Evolutionary conservation across 768 basidiomycete species (phyloP), one percentile per base, ranked within the genome.

Genomic region (Amanita rimosa): DNA sequence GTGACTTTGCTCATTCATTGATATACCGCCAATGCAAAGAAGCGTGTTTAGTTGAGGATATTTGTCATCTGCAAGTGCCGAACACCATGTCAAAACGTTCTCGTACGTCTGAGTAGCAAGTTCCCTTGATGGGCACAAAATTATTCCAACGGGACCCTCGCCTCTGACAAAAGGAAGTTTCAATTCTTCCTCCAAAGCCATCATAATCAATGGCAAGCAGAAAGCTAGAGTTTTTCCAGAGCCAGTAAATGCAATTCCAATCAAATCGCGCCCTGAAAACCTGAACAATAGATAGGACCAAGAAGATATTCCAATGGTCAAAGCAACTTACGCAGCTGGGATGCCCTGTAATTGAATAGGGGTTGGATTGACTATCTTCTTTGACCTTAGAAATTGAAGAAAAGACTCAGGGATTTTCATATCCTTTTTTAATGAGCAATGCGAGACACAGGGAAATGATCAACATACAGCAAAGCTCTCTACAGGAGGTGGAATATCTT

Each of bases 201-300:
- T 72, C 96, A 99, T 98, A 55, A 98, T 93, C 21, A 97, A 72
- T 2, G 96, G 96, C n/a, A 99, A 71, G 55, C 92, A 95, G 67
- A 99, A 99, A 0, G 94, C 85, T n/a, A 99, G 78, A 0, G 96
- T 99, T 68, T 99, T 99, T 13, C 96, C 96, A 0, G 95, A 98
- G 34, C 96, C 96, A 21, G 96, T 99, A 67, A 98, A 98, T 3
- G 96, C 96, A 54, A 99, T 98, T 16, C 96, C 96, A 54, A 98
- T 99, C 69, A 98, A 85, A 63, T 99, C 96, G 53, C 96, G 81
- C 34, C 96, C 96, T 44, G 92, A 70, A 63, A 98, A 97, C 29
- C 92, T 93, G 60, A 58, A 51, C 45, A 51, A 58, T 62, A 49
- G 26, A 38, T 53, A 34, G 17, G 9, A 16, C 16, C 11, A 38